Percentiles rank a stretch among this genome's conserved stretches.
These are phyloP conservation scores for Microstegium vimineum DNA, from an alignment of 176 grass and related monocot species.

Conservation along the genomic window DNA sequence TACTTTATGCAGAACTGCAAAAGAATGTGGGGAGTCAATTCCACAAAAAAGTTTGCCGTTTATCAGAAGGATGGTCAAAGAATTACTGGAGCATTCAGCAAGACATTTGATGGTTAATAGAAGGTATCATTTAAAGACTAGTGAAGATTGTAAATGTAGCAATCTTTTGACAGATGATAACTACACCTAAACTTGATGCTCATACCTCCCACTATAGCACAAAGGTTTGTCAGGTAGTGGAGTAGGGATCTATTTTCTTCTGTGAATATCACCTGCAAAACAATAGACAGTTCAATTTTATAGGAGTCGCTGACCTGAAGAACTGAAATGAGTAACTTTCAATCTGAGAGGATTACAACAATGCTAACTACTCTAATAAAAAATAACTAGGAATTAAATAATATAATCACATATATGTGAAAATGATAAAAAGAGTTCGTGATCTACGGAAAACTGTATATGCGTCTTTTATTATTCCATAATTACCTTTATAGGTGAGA, in stretches of 20 bases:
- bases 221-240: constrained; percentile 89
- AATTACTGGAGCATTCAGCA: not conserved
- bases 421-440: not conserved
- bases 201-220: constrained; percentile 94
- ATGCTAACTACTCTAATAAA: not conserved
- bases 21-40: not conserved
- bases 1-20: not conserved
- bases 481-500: constrained; percentile 96
- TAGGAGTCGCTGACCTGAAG: not conserved
- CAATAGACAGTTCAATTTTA: constrained; percentile 15
- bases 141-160: not conserved
- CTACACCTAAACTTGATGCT: constrained; percentile 2
- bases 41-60: not conserved
- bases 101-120: not conserved
- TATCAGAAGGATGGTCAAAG: not conserved
- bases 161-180: not conserved
- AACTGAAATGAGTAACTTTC: constrained; percentile 10
- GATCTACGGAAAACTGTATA: not conserved
- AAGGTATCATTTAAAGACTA: not conserved
- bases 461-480: not conserved
- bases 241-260: constrained; percentile 78
- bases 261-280: constrained; percentile 83
- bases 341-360: not conserved
- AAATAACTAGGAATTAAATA: not conserved
- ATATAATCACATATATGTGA: not conserved